Evolutionary conservation across 2,329 filamentous ascomycete genomes (phyloP).

Genomic region (Xylaria sp.): DNA sequence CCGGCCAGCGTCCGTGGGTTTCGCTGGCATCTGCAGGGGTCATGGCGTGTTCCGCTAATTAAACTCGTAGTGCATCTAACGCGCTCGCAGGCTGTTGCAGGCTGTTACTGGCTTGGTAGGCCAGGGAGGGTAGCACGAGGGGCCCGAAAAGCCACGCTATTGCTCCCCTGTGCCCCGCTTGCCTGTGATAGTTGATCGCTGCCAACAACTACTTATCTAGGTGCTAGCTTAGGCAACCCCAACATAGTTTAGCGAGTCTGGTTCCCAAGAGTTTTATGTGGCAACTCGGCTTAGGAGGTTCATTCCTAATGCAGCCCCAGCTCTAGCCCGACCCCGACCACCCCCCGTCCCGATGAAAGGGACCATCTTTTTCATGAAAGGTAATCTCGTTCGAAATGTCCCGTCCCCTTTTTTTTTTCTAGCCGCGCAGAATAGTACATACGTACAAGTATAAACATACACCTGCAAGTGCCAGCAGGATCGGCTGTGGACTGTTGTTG

Average conservation of each 20-base stretch:
- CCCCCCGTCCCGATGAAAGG: slow-evolving; percentile 20
- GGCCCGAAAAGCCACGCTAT: slow-evolving; percentile 23
- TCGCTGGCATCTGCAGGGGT: slow-evolving; percentile 8
- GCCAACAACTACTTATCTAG: slow-evolving; percentile 2
- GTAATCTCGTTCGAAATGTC: neutral
- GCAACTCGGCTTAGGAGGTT: slow-evolving; percentile 15
- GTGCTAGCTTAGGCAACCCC: neutral
- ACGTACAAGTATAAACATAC: neutral
- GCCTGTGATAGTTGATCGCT: slow-evolving; percentile 15
- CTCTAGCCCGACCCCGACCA: slow-evolving; percentile 19
- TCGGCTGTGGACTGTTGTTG: neutral
- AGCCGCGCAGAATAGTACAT: neutral
- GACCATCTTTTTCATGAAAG: slow-evolving; percentile 21
- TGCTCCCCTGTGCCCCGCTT: slow-evolving; percentile 7
- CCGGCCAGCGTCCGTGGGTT: neutral
- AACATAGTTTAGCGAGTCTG: slow-evolving; percentile 16
- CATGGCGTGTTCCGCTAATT: slow-evolving; percentile 18
- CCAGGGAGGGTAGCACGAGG: slow-evolving; percentile 11
- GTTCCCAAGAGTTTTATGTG: slow-evolving; percentile 12
- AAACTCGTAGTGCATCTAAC: slow-evolving; percentile 14
- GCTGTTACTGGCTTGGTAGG: slow-evolving; percentile 7
- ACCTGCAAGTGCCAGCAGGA: slow-evolving; percentile 8
- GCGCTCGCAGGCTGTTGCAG: neutral
- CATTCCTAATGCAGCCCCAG: slow-evolving; percentile 19
- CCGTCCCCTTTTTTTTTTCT: slow-evolving; percentile 10